Conservation (phyloP, 2,329 filamentous ascomycete genomes). For the Mollisia scopiformis region DNA sequence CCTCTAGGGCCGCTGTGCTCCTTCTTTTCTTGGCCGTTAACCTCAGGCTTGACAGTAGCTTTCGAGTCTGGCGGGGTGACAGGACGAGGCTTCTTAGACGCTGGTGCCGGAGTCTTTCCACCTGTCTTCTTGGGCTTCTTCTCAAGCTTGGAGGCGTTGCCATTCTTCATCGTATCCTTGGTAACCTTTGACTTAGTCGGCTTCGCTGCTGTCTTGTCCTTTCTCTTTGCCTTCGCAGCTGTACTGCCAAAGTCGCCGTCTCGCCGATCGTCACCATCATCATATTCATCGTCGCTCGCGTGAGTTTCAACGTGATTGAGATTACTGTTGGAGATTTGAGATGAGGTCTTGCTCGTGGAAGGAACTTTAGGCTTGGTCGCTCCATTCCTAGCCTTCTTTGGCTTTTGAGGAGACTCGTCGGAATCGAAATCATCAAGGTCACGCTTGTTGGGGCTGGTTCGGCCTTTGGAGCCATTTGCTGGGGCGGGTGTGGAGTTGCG, state of each 20-base stretch:
- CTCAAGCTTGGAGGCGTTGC: constrained; percentile 13
- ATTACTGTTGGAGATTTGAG: constrained; percentile 19
- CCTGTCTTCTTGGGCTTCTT: constrained; percentile 10
- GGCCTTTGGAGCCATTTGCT: constrained; percentile 31
- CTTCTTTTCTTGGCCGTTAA: constrained; percentile 15
- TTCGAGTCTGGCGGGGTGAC: neutral
- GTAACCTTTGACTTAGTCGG: constrained; percentile 14
- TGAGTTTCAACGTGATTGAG: constrained; percentile 24
- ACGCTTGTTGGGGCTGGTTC: constrained; percentile 35
- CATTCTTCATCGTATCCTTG: constrained; percentile 11
- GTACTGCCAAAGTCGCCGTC: constrained; percentile 32
- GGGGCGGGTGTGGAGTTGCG: constrained; percentile 64
- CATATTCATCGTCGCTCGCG: constrained; percentile 21
- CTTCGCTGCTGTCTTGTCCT: constrained; percentile 18
- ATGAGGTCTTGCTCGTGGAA: constrained; percentile 21
- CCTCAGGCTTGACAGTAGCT: neutral
- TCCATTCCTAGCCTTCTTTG: constrained; percentile 33
- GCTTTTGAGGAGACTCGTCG: constrained; percentile 34
- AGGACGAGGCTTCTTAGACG: neutral
- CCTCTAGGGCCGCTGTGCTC: neutral
- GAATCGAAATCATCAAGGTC: constrained; percentile 36
- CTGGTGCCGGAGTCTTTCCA: neutral
- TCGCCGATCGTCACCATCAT: constrained; percentile 32
- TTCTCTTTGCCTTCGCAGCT: constrained; percentile 32
- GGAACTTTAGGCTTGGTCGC: constrained; percentile 28